Evolutionary conservation across 176 grass and related monocot genomes (phyloP).

Genomic region (Carex parvula): DNA sequence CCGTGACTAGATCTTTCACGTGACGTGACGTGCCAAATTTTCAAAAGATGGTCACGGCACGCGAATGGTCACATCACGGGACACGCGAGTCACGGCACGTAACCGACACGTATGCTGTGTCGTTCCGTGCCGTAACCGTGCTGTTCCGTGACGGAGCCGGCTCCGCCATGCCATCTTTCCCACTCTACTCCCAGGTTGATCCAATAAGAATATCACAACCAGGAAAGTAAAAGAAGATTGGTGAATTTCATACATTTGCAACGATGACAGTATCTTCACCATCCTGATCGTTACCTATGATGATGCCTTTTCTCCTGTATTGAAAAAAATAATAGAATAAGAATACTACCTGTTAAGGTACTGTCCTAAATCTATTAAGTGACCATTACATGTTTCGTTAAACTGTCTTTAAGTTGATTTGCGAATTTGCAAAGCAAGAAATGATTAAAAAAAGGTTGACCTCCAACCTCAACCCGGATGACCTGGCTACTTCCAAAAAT

Average conservation of each 20-base stretch:
- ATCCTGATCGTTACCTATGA: conserved; percentile 93
- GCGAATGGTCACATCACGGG: too few relatives aligned
- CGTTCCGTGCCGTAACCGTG: too few relatives aligned
- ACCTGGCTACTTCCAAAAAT: not conserved
- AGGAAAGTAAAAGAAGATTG: not conserved
- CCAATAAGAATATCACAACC: not conserved
- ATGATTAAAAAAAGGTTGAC: not conserved
- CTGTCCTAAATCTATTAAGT: not conserved
- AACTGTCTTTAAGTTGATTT: not conserved
- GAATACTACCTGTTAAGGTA: not conserved
- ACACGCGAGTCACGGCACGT: too few relatives aligned
- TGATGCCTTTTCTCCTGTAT: conserved; percentile 93
- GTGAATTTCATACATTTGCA: conserved; percentile 60
- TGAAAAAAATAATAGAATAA: conserved; percentile 23
- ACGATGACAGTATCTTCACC: conserved; percentile 82
- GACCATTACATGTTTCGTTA: not conserved
- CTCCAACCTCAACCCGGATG: not conserved
- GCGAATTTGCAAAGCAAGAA: not conserved
- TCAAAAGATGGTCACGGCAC: too few relatives aligned
- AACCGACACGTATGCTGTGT: too few relatives aligned
- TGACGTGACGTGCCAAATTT: too few relatives aligned
- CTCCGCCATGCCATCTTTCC: too few relatives aligned
- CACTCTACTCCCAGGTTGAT: not conserved
- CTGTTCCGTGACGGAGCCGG: too few relatives aligned
- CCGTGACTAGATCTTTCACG: too few relatives aligned